Evolutionary conservation across 73 alveolate species (phyloP), one percentile per base, ranked within the genome.

Genomic region (Uronychia setigera): DNA sequence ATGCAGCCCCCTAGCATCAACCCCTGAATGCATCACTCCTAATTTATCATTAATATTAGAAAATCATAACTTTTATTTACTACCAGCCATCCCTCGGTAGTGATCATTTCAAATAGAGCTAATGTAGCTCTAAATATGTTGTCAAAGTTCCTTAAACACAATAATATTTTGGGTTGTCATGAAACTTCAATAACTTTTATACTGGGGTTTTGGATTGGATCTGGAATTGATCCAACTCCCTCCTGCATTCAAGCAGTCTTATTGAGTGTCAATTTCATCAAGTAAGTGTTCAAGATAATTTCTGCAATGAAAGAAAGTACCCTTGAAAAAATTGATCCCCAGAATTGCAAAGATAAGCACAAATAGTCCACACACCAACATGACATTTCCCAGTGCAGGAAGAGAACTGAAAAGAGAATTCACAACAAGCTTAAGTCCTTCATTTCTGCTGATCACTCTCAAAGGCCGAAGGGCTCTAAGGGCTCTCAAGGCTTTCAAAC

Each of bases 401-500:
- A 89, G 58, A 27, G 89, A 28, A 29, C 79, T 25, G n/a, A 89
- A 67, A 46, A 89, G 28, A 1, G 95, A 59, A 32, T 89, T 84
- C 11, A 85, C 90, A 0, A 87, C 86, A n/a, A 89, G 35, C 35
- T 78, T 83, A 28, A 89, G 80, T 29, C 91, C 91, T 84, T 84
- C 85, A 30, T 84, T 84, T 58, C 91, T 76, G 46, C 59, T 29
- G 35, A 84, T 77, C 80, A 84, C 74, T 59, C 91, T 75, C 74
- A 84, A 32, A 29, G 91, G 91, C 27, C 95, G 32, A 28, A 89
- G 60, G 0, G 95, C 95, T 89, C 95, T 34, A 1, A 89, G 59
- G 29, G 91, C 95, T 89, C 95, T 83, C n/a, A 89, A 34, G 26
- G 95, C 90, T 57, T 89, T 89, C 13, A 89, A 77, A 29, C 85